A percentile compares a stretch with the other conserved stretches of the same genome.
phyloP scores from a whole-genome alignment of 305 asterid genomes.

The Solanum hybrid region DNA sequence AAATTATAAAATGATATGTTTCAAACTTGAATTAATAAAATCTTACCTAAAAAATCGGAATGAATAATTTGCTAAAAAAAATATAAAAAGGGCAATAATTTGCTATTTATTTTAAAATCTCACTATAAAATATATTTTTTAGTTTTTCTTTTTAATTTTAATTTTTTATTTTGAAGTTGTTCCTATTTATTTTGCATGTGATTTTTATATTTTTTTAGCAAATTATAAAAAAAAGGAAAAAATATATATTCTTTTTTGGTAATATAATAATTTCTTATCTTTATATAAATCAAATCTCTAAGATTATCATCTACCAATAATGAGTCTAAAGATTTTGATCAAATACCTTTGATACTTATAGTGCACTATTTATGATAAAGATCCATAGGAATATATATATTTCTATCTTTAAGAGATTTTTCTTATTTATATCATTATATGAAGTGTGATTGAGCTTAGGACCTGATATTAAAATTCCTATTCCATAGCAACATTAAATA shows the following conservation, averaged over 20 bases:
- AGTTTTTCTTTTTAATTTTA: too few species aligned
- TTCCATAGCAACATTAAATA: not conserved
- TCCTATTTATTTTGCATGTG: too few species aligned
- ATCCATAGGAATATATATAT: not conserved
- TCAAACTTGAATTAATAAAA: too few species aligned
- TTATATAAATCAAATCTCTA: not conserved
- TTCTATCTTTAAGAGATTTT: not conserved
- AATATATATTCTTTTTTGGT: not conserved
- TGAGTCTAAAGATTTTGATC: not conserved
- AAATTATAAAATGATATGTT: too few species aligned
- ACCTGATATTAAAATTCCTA: not conserved
- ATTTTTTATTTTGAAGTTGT: too few species aligned
- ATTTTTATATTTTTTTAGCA: too few species aligned
- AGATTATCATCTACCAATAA: not conserved
- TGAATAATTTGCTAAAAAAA: too few species aligned
- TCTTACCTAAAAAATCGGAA: too few species aligned
- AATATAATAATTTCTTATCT: not conserved
- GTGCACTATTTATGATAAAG: not conserved
- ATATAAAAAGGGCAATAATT: too few species aligned
- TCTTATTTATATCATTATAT: not conserved
- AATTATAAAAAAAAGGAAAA: too few species aligned
- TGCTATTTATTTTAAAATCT: too few species aligned
- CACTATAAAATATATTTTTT: too few species aligned
- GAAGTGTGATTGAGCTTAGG: not conserved
- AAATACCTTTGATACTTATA: not conserved